Base-by-base conservation (phyloP, 768 basidiomycete genomes). In the Pleurotus tuoliensis region DNA sequence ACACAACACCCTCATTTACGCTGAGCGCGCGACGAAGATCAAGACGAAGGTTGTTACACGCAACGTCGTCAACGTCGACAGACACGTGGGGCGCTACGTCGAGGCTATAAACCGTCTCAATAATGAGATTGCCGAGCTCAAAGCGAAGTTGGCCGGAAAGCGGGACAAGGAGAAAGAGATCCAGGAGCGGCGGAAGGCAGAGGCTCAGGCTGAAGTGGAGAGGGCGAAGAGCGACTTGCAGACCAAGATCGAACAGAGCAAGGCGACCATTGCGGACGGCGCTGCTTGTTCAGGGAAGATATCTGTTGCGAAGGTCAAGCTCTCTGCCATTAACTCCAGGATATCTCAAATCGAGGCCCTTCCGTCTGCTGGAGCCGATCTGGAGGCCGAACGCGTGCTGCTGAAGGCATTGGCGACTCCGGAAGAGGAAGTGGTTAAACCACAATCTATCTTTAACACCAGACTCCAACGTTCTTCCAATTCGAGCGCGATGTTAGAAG, bases 1-100 rank as follows among this genome's bases (percentile, higher is more conserved):
- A 30, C 94, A 97, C 69, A 99, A 99, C 68, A 98, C 97, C 2
- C 87, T 99, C 47, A 78, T 97, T 59, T 99, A 98, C 70, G 97
- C 97, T 20, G 95, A 99, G 64, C 89, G 95, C 46, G 96, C 97
- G 24, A 97, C 97, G 58, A 93, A 94, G 76, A 98, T 99, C 73
- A 95, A 95, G 77, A 98, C 96, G 15, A 96, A 93, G 69, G 94
- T 98, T 55, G 87, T 98, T 58, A 94, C 95, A 1, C 82, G 93
- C 45, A 98, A 99, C 67, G 89, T 96, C 27, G 88, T 96, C 64
- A 94, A 95, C 61, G 92, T 98, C 60, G 88, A 96, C 64, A 83
- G 95, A 13, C 93, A 98, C 66, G 95, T 98, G 59, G 92, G 91
- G 37, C 92, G 88, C 71, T 99, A 98, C 65, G 91, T 97, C 46